Evolutionary conservation across 768 basidiomycete genomes (phyloP), one percentile per base, ranked within the genome.

Genomic region (Hygrocybe coccinea): DNA sequence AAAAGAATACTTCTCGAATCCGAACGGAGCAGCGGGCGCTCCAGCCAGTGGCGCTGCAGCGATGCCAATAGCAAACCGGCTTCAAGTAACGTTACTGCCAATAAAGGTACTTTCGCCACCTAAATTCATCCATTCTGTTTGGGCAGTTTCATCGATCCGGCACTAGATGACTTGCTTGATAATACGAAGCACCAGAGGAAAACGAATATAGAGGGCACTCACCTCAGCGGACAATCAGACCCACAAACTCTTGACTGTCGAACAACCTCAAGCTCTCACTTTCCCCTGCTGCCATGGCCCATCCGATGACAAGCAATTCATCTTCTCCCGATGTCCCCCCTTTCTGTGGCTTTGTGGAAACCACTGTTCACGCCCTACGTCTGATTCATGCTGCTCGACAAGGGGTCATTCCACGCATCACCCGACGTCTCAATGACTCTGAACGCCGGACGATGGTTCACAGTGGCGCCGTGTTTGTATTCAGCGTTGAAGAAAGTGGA

Each of bases 401-500:
- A 59, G 89, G 90, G 22, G 75, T 86, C 62, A 86, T 91, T 49
- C 89, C 89, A 34, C 80, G 88, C 37, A 87, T 92, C 56, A 89
- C 87, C n/a, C 80, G 91, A 35, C 80, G 90, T 24, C 77, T 92
- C 64, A 89, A 90, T 65, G 89, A 92, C 64, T 76, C 84, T n/a
- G 89, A 94, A 64, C 80, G 85, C 33, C 72, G 73, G 65, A 78
- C 68, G 49, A 87, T 82, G 81, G 81, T 82, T 67, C 79, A 78
- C 65, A 77, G 79, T 35, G 81, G 81, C 9, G 87, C 90, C 47
- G 83, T 92, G 14, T 94, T 91, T 66, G 85, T 94, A 49, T 94
- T 91, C 72, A 88, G 88, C 65, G 90, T 91, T 64, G 85, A 89
- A 62, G 89, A 91, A 66, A 89, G 88, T 65, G 87, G 87, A 11